Base-by-base conservation (phyloP, 139 green algal species). In the Chlamydomonas urium region DNA sequence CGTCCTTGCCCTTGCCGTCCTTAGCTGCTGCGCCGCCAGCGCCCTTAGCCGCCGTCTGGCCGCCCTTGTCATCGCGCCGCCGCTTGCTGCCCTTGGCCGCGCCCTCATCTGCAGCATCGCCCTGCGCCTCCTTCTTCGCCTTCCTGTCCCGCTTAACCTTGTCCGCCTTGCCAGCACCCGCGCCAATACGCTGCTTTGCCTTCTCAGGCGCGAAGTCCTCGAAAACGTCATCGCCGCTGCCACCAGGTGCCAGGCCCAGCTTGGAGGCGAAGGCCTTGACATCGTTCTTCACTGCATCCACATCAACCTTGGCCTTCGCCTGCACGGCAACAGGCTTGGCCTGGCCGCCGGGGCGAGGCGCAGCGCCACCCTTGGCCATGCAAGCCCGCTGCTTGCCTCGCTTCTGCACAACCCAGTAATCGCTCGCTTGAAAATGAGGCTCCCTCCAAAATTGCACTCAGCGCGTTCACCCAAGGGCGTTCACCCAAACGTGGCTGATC, bases 131-230 rank as follows among this genome's bases (percentile, higher is more conserved):
- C 37, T 74, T 33, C 42, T 73, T 32, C 24, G 24, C 6, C 35
- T 66, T 21, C 34, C 66, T 66, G 23, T 24, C 60, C 33, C 58
- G 57, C 47, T 60, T 67, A 0, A 47, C 56, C 62, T 70, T 71
- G 24, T 45, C 36, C 37, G 34, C n/a, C n/a, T n/a, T n/a, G n/a
- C n/a, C n/a, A n/a, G n/a, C n/a, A n/a, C n/a, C n/a, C n/a, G 58
- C 8, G 26, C n/a, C 61, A 47, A 37, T 65, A 47, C 31, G 42
- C 65, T 78, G 48, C 65, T 69, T 78, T 0, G 85, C 78, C n/a
- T 78, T 79, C 14, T 74, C 37, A 2, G 90, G 89, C 1, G 83
- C 81, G 69, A 94, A 94, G 61, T 96, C 90, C 58, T 85, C 74
- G 48, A 94, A 96, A 24, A 58, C 86, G 6, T 79, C 75, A 19